Base-by-base conservation (phyloP, 1,284 basidiomycete species). In the Tilletia setariae region DNA sequence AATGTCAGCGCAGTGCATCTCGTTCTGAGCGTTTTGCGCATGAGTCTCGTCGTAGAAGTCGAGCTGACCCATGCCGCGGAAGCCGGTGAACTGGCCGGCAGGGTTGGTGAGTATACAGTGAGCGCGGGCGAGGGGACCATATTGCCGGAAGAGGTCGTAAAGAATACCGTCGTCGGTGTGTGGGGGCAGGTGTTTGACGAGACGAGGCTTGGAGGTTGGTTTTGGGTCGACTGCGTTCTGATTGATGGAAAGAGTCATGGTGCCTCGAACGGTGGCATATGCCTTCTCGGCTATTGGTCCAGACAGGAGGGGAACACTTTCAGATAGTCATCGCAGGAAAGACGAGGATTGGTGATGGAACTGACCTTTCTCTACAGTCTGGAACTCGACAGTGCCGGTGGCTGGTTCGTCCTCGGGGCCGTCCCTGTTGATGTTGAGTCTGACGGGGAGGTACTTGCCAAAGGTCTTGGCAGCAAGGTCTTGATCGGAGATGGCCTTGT, bases 341-440 rank as follows among this genome's bases (percentile, higher is more conserved):
- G 13, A 1, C 13, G 51, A 40, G 63, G 42, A 11, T 16, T 56
- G 23, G 7, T 46, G 19, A 25, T 13, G 35, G 0, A 7, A 59
- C 72, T 64, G 46, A 73, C 72, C 76, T 65, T 76, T 79, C 35
- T 74, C 70, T 15, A 80, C 70, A 2, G 72, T 69, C 61, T 80
- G 76, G 63, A 80, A 80, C 61, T 80, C 76, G 56, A 80, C 72
- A 11, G 76, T 79, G 32, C 77, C 78, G 61, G 65, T 72, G 4
- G 73, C 72, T 0, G 56, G 56, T 46, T 69, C 67, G 8, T 67
- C 72, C 1, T 67, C 65, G 16, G 64, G 70, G 30, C 74, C 72
- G 21, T 65, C 64, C 19, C 44, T 25, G 64, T 78, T 64, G 67
- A 78, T 73, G 70, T 72, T 74, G 63, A 78, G 69, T 35, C 67